phyloP scores from a whole-genome alignment of 2,329 filamentous ascomycete genomes.

The Didymella pomorum region DNA sequence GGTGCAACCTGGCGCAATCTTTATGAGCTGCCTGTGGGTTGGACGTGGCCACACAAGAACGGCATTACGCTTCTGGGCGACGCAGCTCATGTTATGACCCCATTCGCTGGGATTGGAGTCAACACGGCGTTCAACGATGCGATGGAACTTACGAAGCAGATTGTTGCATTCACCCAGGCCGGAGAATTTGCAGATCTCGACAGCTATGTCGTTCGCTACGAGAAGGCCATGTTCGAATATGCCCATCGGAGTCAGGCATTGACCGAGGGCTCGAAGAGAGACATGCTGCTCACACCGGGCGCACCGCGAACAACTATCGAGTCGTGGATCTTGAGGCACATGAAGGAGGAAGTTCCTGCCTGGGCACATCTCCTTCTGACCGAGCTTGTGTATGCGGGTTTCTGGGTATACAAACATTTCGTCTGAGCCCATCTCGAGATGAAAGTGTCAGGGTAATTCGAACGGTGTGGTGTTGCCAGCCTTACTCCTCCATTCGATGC shows the following conservation, averaged over 20 bases:
- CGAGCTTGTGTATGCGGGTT: constrained; percentile 26
- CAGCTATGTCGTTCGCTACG: constrained; percentile 40
- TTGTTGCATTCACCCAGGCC: constrained; percentile 35
- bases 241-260: constrained; percentile 45
- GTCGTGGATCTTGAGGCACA: constrained; percentile 35
- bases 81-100: constrained; percentile 53
- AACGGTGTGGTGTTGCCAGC: not conserved
- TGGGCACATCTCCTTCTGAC: constrained; percentile 31
- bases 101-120: constrained; percentile 50
- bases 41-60: constrained; percentile 46
- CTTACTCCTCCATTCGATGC: not conserved
- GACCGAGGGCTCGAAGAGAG: constrained; percentile 56
- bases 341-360: constrained; percentile 22
- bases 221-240: constrained; percentile 50
- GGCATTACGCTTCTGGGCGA: constrained; percentile 54
- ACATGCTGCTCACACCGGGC: constrained; percentile 59
- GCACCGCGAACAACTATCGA: constrained; percentile 56
- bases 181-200: constrained; percentile 32
- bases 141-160: constrained; percentile 46
- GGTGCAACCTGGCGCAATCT: constrained; percentile 37
- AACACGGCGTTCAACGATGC: constrained; percentile 50
- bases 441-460: too few species aligned
- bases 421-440: constrained; percentile 10
- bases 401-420: constrained; percentile 31
- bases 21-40: constrained; percentile 53